Base-by-base conservation (phyloP, 805 yeast species). In the Hanseniaspora pseudoguilliermondii region DNA sequence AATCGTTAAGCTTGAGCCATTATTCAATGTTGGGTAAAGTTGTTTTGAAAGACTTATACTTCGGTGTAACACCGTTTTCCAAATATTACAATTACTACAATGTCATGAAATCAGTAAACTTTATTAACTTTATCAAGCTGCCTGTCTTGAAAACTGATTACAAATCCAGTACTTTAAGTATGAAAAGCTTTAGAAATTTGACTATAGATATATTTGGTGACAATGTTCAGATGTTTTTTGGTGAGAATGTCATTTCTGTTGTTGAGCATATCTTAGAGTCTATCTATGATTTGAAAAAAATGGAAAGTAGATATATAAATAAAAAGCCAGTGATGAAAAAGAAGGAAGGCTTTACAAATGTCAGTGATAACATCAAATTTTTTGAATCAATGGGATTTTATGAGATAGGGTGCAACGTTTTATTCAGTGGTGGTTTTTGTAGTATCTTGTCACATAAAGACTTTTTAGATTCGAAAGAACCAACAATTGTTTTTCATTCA, bases 361-460 rank as follows among this genome's bases (percentile, higher is more conserved):
- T 16, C 5, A 36, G 23, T 13, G 21, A 42, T 39, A 39, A 44
- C 5, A 32, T 42, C 9, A 34, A 36, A 8, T 36, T 55, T 20
- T 42, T 50, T 21, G 43, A 44, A 40, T 39, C 49, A 15, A 23
- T 49, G 32, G 58, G 58, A 29, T 57, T 68, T 2, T 57, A 71
- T 3, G 73, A 78, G 0, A 66, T 84, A 13, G 79, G 76, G 42
- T 77, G 81, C 59, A 65, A 71, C 3, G 75, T 81, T 57, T 72
- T 71, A 8, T 85, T 82, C 71, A 89, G 80, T 6, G 95, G 93
- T 56, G 86, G 91, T 21, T 76, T 75, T 8, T 78, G 85, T 8
- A 69, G 68, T 39, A 63, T 74, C 13, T 68, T 62, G 36, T 66
- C 73, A 0, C 59, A 63, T 54, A 69, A 66, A 9, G 77, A 76